Evolutionary conservation across 2,329 filamentous ascomycete species (phyloP).

Genomic region (Apiospora aurea): DNA sequence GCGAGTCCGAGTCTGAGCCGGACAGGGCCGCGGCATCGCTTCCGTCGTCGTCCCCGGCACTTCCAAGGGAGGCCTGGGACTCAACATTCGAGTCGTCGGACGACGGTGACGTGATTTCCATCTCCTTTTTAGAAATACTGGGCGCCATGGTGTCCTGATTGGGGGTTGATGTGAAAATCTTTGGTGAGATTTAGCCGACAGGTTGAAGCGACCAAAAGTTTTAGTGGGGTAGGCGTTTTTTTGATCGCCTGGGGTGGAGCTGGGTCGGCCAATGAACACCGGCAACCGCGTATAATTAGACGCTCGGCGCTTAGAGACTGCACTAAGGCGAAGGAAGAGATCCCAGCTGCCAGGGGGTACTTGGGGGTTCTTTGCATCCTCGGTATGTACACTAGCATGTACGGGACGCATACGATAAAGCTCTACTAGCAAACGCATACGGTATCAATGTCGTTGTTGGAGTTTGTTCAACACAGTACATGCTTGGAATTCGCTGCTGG

Average conservation of each 20-base stretch:
- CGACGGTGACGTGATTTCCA: background rate
- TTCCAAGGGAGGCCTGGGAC: background rate
- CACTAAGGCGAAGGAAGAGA: background rate
- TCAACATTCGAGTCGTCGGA: conserved; percentile 35
- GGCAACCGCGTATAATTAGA: conserved; percentile 19
- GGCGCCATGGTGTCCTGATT: conserved; percentile 8
- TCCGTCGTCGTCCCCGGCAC: background rate
- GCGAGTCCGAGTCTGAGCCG: conserved; percentile 53
- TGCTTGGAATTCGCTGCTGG: background rate
- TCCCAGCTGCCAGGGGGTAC: background rate
- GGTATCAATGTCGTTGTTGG: background rate
- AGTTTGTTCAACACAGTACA: background rate
- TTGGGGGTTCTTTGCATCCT: background rate
- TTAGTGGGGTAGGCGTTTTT: conserved; percentile 15
- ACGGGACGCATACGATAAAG: background rate
- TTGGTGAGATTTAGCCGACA: conserved; percentile 18
- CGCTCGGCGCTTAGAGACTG: conserved; percentile 9
- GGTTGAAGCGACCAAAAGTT: conserved; percentile 3
- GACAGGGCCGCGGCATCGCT: conserved; percentile 33
- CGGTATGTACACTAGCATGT: background rate
- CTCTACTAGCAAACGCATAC: background rate
- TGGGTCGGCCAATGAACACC: background rate
- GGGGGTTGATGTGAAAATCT: conserved; percentile 19
- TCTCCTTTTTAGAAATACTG: background rate
- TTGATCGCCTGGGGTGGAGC: background rate